Evolutionary conservation across 164 flowering plant genomes (phyloP), one percentile per base, ranked within the genome.

Genomic region (Amborella trichopoda): DNA sequence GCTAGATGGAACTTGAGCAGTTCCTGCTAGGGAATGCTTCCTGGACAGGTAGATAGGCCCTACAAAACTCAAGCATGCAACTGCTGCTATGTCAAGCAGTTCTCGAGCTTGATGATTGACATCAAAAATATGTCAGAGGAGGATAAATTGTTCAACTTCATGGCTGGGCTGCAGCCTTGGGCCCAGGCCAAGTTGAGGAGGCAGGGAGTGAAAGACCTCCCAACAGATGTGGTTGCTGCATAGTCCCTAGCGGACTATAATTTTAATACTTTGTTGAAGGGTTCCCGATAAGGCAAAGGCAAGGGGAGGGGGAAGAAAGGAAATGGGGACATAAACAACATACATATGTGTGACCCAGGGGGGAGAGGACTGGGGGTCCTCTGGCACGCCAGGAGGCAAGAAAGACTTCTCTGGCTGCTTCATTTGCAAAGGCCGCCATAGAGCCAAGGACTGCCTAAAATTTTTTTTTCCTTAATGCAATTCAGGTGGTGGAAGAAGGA

Each of bases 101-200:
- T 61, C 26, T 28, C 26, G n/a, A 46, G 51, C 0, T 30, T 55
- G 18, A 2, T 60, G 48, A 3, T 65, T 16, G 48, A 65, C 2
- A 49, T 65, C 10, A 32, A 52, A 14, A 49, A 61, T 39, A 65
- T 61, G 62, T 52, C 52, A 0, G 30, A 65, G 22, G 65, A 55
- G 11, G 58, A 56, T 26, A 55, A 52, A 18, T 22, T 52, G 1
- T 60, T 59, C 24, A 65, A 60, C 23, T 56, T 60, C 48, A 10
- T 56, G 9, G 25, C 52, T 3, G 43, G 50, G 1, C 14, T 65
- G 21, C 39, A 56, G 10, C 1, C 33, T 0, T 61, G 53, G 48
- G 65, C 59, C 1, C 34, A 56, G 8, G 26, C n/a, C 0, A 55
- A 60, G 11, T 5, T 65, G 19, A 12, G 24, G 10, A 38, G 53